phyloP scores from a whole-genome alignment of 2,329 filamentous ascomycete species.

The Arthrobotrys musiformis region DNA sequence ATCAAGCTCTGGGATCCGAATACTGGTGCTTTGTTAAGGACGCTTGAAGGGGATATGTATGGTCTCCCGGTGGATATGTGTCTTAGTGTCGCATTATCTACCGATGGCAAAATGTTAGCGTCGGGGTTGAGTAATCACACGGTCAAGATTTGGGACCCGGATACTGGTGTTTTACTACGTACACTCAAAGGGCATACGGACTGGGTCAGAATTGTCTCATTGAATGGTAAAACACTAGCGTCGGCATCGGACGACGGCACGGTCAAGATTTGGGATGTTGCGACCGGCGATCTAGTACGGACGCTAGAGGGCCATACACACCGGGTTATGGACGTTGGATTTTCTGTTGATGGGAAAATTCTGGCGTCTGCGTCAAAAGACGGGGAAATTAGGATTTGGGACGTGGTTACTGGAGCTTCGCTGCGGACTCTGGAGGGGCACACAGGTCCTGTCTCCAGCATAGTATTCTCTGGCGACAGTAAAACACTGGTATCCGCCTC shows the following conservation, averaged over 20 bases:
- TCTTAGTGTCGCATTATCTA: no score
- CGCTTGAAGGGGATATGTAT: background rate
- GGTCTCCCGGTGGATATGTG: background rate
- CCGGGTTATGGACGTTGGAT: background rate
- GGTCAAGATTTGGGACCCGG: no score
- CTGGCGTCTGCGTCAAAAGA: background rate
- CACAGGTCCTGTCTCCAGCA: background rate
- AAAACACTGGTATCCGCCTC: background rate
- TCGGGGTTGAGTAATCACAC: no score
- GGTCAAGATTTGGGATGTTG: conserved; percentile 68
- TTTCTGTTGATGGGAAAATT: background rate
- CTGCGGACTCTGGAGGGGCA: background rate
- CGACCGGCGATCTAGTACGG: background rate
- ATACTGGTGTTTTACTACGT: no score
- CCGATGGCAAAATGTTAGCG: no score
- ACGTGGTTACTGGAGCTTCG: background rate
- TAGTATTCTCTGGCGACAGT: background rate
- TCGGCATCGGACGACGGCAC: conserved; percentile 73
- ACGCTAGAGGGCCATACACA: background rate
- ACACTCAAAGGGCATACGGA: no score
- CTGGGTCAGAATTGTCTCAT: no score
- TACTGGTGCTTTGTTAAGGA: background rate
- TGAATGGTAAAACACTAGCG: no score
- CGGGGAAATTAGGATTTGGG: background rate
- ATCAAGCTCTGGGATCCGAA: background rate